phyloP scores from a whole-genome alignment of 805 yeast species.

The Candida berthetii region DNA sequence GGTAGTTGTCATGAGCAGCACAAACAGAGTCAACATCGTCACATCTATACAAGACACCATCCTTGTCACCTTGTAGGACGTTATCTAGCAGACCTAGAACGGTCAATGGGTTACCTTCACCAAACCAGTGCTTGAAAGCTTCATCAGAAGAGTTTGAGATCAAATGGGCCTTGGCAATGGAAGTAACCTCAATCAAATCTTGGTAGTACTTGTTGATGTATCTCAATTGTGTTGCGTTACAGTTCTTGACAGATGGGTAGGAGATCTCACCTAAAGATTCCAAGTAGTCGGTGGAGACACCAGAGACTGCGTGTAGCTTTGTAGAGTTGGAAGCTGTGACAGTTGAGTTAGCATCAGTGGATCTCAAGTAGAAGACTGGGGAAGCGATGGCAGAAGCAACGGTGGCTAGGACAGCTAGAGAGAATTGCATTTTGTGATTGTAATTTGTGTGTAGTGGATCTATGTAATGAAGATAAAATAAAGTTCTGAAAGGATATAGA shows the following conservation, averaged over 20 bases:
- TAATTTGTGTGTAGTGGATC: background rate
- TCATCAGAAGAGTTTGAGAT: conserved; percentile 24
- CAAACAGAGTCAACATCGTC: conserved; percentile 29
- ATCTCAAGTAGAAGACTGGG: conserved; percentile 20
- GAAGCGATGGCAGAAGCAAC: conserved; percentile 19
- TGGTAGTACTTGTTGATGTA: conserved; percentile 2
- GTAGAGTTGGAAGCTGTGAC: conserved; percentile 6
- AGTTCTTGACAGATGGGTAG: background rate
- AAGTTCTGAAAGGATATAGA: too few species aligned
- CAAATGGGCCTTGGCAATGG: conserved; percentile 25
- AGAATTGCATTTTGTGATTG: conserved; percentile 14
- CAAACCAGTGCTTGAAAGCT: conserved; percentile 25
- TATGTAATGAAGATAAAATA: background rate
- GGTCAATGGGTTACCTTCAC: conserved; percentile 23
- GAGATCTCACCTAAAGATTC: conserved; percentile 9
- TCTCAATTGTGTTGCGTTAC: background rate
- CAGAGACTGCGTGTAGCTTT: background rate
- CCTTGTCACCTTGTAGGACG: conserved; percentile 21
- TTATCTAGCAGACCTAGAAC: conserved; percentile 25
- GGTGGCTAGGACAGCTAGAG: conserved; percentile 13
- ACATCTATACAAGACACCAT: conserved; percentile 24
- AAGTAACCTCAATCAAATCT: conserved; percentile 23
- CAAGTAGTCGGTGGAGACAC: background rate
- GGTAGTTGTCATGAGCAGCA: conserved; percentile 18
- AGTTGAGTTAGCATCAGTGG: conserved; percentile 12